Evolutionary conservation across 108 stramenopile genomes (phyloP).

Genomic region (Skeletonema grethae): DNA sequence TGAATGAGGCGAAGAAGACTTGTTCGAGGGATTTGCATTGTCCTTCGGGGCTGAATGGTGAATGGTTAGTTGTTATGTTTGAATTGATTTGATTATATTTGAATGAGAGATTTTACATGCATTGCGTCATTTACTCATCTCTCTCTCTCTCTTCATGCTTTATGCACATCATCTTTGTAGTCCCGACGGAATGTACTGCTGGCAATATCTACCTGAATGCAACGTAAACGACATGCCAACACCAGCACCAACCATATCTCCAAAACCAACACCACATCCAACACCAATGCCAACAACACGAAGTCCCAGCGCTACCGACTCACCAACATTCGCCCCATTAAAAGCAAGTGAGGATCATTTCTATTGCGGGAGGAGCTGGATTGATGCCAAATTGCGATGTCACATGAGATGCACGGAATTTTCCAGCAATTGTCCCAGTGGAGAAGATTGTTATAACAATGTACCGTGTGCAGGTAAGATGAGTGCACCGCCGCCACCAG

Average conservation of each 20-base stretch:
- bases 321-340: background rate
- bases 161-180: background rate
- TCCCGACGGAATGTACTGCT: conserved; percentile 12
- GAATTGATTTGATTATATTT: too few species aligned
- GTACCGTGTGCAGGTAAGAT: background rate
- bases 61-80: background rate
- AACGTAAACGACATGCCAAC: conserved; percentile 19
- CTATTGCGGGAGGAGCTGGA: background rate
- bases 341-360: background rate
- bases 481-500: background rate
- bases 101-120: background rate
- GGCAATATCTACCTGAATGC: conserved; percentile 7
- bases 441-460: background rate
- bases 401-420: conserved; percentile 1
- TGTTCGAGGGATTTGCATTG: conserved; percentile 30
- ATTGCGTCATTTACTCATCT: background rate
- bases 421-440: background rate
- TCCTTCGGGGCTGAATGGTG: conserved; percentile 14
- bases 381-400: background rate
- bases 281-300: conserved; percentile 8
- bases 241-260: conserved; percentile 8
- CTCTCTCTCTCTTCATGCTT: background rate
- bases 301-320: background rate
- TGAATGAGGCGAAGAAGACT: conserved; percentile 6
- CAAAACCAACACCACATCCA: conserved; percentile 1